phyloP scores from a whole-genome alignment of 139 green algal species.

The Mesotaenium endlicherianum region DNA sequence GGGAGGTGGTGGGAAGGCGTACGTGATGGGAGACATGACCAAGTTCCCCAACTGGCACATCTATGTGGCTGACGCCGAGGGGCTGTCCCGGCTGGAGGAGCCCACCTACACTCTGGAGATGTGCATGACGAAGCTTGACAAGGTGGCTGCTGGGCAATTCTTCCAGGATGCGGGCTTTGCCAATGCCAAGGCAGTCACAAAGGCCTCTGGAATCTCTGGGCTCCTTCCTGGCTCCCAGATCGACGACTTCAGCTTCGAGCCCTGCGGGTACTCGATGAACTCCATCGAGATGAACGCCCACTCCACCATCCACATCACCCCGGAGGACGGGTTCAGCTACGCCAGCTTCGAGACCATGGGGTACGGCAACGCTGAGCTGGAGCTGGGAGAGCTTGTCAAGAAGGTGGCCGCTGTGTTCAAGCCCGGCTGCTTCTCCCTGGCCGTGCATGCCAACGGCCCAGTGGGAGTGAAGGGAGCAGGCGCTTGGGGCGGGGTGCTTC shows the following conservation, averaged over 20 bases:
- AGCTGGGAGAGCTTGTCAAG: conserved; percentile 50
- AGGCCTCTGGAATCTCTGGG: conserved; percentile 62
- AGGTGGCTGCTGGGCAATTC: conserved; percentile 69
- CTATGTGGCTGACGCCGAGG: conserved; percentile 68
- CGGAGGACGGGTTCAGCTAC: conserved; percentile 88
- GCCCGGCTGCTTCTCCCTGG: conserved; percentile 60
- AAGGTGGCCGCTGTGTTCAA: conserved; percentile 59
- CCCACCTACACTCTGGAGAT: conserved; percentile 85
- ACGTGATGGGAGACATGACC: conserved; percentile 66
- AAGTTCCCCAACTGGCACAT: conserved; percentile 80
- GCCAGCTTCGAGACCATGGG: conserved; percentile 76
- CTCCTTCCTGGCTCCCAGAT: conserved; percentile 78
- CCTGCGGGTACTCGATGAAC: conserved; percentile 99
- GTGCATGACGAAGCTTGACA: conserved; percentile 90
- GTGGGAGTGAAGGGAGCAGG: not conserved
- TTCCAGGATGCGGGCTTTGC: conserved; percentile 60
- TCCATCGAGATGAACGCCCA: conserved; percentile 69
- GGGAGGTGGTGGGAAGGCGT: conserved; percentile 63
- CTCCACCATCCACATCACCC: conserved; percentile 97
- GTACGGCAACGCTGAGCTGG: conserved; percentile 9
- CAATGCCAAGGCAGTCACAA: conserved; percentile 58
- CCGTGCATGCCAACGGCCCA: conserved; percentile 55
- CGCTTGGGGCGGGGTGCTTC: conserved; percentile 12
- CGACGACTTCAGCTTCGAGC: conserved; percentile 98
- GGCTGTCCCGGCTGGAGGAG: not conserved